phyloP scores from a whole-genome alignment of 2,329 filamentous ascomycete genomes.

The Penicillium rolfsii region DNA sequence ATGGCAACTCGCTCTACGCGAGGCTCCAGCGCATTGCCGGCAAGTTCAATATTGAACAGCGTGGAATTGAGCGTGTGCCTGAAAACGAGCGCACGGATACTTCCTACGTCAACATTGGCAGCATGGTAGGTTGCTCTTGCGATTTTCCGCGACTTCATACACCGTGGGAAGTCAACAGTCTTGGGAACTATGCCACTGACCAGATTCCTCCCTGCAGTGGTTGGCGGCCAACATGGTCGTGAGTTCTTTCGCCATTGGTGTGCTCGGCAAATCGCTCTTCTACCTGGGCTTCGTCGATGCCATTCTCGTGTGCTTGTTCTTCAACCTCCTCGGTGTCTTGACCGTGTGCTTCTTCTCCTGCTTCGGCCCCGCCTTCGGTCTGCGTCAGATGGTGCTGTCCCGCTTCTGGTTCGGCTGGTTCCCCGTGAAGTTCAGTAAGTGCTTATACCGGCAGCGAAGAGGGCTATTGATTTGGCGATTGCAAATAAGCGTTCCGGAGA shows the following conservation, averaged over 20 bases:
- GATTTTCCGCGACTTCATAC: background rate
- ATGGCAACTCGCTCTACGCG: slow-evolving; percentile 60
- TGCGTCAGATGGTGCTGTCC: slow-evolving; percentile 80
- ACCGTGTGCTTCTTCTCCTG: slow-evolving; percentile 78
- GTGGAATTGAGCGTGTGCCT: slow-evolving; percentile 75
- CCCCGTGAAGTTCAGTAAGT: slow-evolving; percentile 67
- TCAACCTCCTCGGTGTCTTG: slow-evolving; percentile 73
- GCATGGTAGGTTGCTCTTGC: slow-evolving; percentile 61
- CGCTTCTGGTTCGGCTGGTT: slow-evolving; percentile 77
- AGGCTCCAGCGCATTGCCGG: slow-evolving; percentile 66
- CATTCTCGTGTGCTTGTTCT: slow-evolving; percentile 71
- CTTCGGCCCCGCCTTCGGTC: slow-evolving; percentile 73
- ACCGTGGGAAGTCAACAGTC: background rate
- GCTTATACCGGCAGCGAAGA: background rate
- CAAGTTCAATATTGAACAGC: slow-evolving; percentile 69
- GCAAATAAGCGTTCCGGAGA: background rate
- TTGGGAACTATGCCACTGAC: slow-evolving; percentile 28
- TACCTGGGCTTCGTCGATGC: slow-evolving; percentile 72
- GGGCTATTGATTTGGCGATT: background rate
- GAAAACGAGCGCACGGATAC: slow-evolving; percentile 69
- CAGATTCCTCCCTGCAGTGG: slow-evolving; percentile 58
- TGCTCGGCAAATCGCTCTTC: slow-evolving; percentile 70
- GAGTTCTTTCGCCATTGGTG: slow-evolving; percentile 74
- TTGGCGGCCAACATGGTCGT: slow-evolving; percentile 78
- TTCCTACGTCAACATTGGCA: slow-evolving; percentile 68